Evolutionary conservation across 1,284 basidiomycete genomes (phyloP), one percentile per base, ranked within the genome.

Genomic region (Heterobasidion irregulare): DNA sequence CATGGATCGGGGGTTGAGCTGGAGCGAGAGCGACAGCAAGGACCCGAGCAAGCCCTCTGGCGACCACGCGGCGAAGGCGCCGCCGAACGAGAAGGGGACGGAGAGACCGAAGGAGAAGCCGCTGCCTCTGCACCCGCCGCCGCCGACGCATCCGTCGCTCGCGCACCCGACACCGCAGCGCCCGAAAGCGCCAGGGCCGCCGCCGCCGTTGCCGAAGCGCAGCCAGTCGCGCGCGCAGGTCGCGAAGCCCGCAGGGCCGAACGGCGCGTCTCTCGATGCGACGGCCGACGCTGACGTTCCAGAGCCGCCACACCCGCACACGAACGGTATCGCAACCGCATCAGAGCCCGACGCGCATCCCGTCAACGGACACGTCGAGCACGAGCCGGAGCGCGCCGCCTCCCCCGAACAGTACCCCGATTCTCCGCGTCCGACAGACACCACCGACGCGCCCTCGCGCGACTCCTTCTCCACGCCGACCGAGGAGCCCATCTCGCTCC

Each of bases 391-490:
- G 26, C 26, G 26, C 26, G 26, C 26, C 1, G 26, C 26, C 26
- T 26, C 26, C 4, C 26, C 26, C 26, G 26, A 26, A 26, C 26
- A 26, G 5, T 26, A 26, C 26, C 26, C 26, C 6, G 26, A 26
- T 26, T 26, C 26, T 5, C 26, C 26, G 26, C 26, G 26, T 26
- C 7, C 18, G 47, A 13, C 16, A 18, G 47, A 19, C 12, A 32
- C n/a, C 2, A 16, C 46, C 8, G 54, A 56, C n/a, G 36, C 8
- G 34, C 53, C 45, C 6, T 34, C 46, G n/a, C 26, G 15, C 8
- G 68, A 68, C 50, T 57, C 62, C 7, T 71, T 70, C 63, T 58
- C 63, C 33, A 70, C 71, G 3, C 68, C 70, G n/a, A 62, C 61
- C 13, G 70, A 72, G 52, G 69, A 68, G 53, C 53, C 65, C 44